phyloP scores from a whole-genome alignment of 768 basidiomycete genomes.

The Lactifluus hygrophoroides region DNA sequence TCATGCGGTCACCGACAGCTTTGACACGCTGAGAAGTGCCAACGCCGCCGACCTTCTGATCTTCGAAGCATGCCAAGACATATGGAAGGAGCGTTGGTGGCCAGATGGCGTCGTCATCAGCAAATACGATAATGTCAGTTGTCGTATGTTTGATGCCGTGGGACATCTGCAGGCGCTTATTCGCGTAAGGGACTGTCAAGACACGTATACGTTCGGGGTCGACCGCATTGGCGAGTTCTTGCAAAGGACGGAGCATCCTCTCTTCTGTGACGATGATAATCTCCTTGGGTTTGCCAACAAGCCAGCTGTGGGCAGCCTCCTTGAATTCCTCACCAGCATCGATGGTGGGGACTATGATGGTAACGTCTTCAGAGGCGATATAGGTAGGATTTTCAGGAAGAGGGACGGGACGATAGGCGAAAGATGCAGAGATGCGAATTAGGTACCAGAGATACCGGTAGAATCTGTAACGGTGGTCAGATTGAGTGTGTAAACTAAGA shows the following conservation, averaged over 20 bases:
- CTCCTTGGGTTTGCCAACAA: conserved; percentile 84
- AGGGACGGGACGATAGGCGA: conserved; percentile 81
- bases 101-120: conserved; percentile 96
- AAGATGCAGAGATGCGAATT: conserved; percentile 73
- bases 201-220: conserved; percentile 80
- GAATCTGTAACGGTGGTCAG: conserved; percentile 42
- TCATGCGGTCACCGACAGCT: conserved; percentile 68
- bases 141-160: conserved; percentile 87
- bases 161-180: conserved; percentile 90
- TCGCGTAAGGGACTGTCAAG: conserved; percentile 85
- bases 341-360: conserved; percentile 93
- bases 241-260: conserved; percentile 81
- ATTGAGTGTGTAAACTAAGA: not conserved
- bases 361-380: conserved; percentile 85
- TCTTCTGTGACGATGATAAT: conserved; percentile 75
- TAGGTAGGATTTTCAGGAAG: conserved; percentile 88
- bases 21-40: conserved; percentile 88
- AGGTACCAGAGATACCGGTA: conserved; percentile 92
- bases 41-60: conserved; percentile 88
- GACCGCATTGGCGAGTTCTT: conserved; percentile 82
- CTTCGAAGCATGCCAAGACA: conserved; percentile 87
- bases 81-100: conserved; percentile 84
- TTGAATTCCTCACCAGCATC: conserved; percentile 95
- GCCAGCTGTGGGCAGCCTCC: conserved; percentile 88
- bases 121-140: conserved; percentile 91